Conservation (phyloP, 179 eudicot species). For the Nepenthes alata region DNA sequence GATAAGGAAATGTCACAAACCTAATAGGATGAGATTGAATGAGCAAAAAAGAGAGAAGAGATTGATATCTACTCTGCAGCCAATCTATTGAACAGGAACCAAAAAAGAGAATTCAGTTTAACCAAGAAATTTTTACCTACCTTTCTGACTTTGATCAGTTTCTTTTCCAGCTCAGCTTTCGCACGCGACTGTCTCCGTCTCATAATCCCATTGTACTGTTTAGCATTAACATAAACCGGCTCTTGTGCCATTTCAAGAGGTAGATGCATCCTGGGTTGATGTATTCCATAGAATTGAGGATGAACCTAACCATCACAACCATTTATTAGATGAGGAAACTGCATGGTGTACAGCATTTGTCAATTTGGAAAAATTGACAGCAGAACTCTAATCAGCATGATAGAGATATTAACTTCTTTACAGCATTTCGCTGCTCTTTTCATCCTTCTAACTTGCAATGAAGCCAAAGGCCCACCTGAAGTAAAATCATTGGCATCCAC, state of each 20-base stretch:
- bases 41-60: too few species aligned
- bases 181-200: conserved; percentile 70
- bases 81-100: not conserved
- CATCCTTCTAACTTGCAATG: too few species aligned
- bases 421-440: too few species aligned
- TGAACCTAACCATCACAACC: conserved; percentile 27
- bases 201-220: conserved; percentile 61
- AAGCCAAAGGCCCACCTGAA: too few species aligned
- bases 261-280: conserved; percentile 55
- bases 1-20: too few species aligned
- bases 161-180: conserved; percentile 69
- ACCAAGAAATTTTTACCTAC: conserved; percentile 10
- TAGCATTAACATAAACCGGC: conserved; percentile 78
- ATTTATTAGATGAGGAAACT: not conserved
- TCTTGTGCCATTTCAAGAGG: conserved; percentile 66
- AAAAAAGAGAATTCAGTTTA: not conserved
- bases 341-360: not conserved
- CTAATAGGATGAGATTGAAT: too few species aligned
- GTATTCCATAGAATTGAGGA: conserved; percentile 53
- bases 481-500: too few species aligned
- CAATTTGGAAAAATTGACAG: not conserved
- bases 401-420: too few species aligned
- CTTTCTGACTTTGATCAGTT: conserved; percentile 62
- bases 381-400: not conserved
- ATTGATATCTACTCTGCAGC: too few species aligned